These are phyloP conservation scores for Sindora glabra DNA, from an alignment of 306 rosid genomes.

Conservation along the genomic window DNA sequence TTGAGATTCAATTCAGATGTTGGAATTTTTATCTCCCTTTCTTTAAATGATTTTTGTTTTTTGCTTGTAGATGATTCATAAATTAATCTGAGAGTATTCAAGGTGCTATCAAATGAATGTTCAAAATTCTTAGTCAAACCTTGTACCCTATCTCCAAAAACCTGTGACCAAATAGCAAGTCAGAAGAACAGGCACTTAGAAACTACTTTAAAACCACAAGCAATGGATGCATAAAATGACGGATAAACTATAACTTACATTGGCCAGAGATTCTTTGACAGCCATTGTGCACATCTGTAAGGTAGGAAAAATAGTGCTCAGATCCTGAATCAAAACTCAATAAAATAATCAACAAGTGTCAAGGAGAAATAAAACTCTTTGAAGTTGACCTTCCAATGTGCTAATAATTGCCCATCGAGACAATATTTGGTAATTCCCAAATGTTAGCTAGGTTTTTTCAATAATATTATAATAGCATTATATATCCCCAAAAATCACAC, in stretches of 20 bases:
- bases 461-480: not conserved
- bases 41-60: slow-evolving; percentile 17
- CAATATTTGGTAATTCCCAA: not conserved
- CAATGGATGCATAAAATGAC: slow-evolving; percentile 29
- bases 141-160: slow-evolving; percentile 62
- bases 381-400: not conserved
- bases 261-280: slow-evolving; percentile 72
- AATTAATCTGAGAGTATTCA: slow-evolving; percentile 65
- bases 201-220: slow-evolving; percentile 30
- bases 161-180: slow-evolving; percentile 47
- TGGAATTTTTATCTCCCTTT: slow-evolving; percentile 14
- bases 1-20: slow-evolving; percentile 18
- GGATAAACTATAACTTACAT: slow-evolving; percentile 63
- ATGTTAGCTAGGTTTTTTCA: not conserved
- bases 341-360: not conserved
- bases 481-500: not conserved
- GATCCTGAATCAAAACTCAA: not conserved
- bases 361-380: not conserved
- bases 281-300: slow-evolving; percentile 87
- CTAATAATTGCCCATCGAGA: not conserved
- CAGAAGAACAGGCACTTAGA: slow-evolving; percentile 37
- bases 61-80: slow-evolving; percentile 35
- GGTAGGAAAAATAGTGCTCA: slow-evolving; percentile 6
- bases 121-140: slow-evolving; percentile 71
- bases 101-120: slow-evolving; percentile 69